Evolutionary conservation across 2,329 filamentous ascomycete species (phyloP).

Genomic region (Ophiostoma populinum): DNA sequence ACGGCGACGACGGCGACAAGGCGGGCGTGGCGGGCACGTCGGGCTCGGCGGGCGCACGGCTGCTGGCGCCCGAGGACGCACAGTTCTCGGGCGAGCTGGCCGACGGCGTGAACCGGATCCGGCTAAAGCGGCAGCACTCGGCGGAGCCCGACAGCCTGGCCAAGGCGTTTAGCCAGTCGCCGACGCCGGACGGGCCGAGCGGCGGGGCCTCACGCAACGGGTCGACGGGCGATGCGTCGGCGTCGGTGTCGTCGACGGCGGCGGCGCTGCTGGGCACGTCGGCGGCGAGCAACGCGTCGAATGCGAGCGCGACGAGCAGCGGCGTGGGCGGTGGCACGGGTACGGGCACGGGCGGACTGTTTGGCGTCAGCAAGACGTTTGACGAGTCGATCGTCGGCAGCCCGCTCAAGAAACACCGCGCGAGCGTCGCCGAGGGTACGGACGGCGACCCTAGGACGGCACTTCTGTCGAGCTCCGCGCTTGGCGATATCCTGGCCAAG

Average conservation of each 20-base stretch:
- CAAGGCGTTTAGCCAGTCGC: slow-evolving; percentile 1
- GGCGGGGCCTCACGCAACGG: slow-evolving; percentile 13
- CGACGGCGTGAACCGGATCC: slow-evolving; percentile 68
- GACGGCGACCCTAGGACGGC: slow-evolving; percentile 16
- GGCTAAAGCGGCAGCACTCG: slow-evolving; percentile 70
- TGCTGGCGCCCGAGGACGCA: slow-evolving; percentile 53
- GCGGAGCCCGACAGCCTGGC: slow-evolving; percentile 40
- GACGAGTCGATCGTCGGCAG: slow-evolving; percentile 41
- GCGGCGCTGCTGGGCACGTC: slow-evolving; percentile 6
- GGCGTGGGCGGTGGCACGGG: not conserved
- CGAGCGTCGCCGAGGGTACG: slow-evolving; percentile 36
- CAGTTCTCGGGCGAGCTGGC: slow-evolving; percentile 57
- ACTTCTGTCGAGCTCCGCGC: slow-evolving; percentile 13
- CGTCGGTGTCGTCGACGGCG: slow-evolving; percentile 13
- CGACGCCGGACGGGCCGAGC: slow-evolving; percentile 9
- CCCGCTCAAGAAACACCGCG: slow-evolving; percentile 59
- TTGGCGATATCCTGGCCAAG: slow-evolving; percentile 25
- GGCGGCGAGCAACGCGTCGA: not conserved
- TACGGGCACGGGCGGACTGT: slow-evolving; percentile 14
- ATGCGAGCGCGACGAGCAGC: not conserved
- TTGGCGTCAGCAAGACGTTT: slow-evolving; percentile 23
- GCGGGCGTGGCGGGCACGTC: no score
- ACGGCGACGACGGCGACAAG: slow-evolving; percentile 38
- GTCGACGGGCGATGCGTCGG: slow-evolving; percentile 16
- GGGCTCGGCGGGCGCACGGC: no score